A percentile compares a stretch with the other conserved stretches of the same genome.
phyloP scores from a whole-genome alignment of 164 flowering plant genomes.

The Taxillus chinensis region DNA sequence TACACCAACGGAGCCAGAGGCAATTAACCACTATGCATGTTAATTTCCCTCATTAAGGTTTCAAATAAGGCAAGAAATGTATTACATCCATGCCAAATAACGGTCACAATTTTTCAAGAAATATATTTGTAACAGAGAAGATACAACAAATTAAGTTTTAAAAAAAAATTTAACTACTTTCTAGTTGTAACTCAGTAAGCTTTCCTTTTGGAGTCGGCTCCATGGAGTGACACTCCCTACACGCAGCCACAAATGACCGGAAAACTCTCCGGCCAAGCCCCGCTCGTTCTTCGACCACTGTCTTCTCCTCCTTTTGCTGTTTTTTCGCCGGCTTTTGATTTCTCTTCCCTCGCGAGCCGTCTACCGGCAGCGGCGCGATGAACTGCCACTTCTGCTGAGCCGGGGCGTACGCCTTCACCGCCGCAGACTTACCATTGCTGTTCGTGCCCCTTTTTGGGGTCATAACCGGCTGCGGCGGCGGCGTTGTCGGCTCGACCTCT shows the following conservation, averaged over 20 bases:
- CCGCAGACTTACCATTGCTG: slow-evolving; percentile 3
- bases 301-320: slow-evolving; percentile 1
- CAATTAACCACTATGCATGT: too few relatives aligned
- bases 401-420: slow-evolving; percentile 20
- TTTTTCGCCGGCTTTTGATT: slow-evolving; percentile 11
- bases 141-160: too few relatives aligned
- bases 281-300: background rate
- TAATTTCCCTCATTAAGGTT: too few relatives aligned
- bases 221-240: slow-evolving; percentile 63
- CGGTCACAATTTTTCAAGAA: too few relatives aligned
- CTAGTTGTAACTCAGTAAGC: background rate
- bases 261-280: slow-evolving; percentile 34
- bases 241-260: slow-evolving; percentile 32
- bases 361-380: slow-evolving; percentile 29
- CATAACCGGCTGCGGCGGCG: too few relatives aligned
- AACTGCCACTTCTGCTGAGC: slow-evolving; percentile 55
- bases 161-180: too few relatives aligned
- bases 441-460: background rate
- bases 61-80: too few relatives aligned
- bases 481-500: too few relatives aligned
- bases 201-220: slow-evolving; percentile 26
- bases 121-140: too few relatives aligned
- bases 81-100: too few relatives aligned
- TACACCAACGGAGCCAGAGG: too few relatives aligned
- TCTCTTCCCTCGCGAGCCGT: slow-evolving; percentile 7